Conservation (phyloP, 1,139 yeast genomes). For the Lipomyces yarrowii region DNA sequence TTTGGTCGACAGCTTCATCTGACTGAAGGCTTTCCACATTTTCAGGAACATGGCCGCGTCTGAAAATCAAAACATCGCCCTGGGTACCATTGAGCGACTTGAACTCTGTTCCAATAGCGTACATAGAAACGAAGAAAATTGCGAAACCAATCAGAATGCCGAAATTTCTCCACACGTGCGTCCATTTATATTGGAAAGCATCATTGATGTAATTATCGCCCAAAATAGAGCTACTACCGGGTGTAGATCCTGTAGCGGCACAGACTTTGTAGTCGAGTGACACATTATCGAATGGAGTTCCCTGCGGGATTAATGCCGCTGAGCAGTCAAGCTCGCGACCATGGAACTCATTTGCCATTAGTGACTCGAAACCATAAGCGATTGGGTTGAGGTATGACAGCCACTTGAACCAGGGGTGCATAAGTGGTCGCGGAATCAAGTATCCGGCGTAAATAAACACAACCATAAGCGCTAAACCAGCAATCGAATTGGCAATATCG, state of each 20-base stretch:
- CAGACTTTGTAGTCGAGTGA: constrained; percentile 50
- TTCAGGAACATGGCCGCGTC: constrained; percentile 24
- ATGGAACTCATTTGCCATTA: constrained; percentile 62
- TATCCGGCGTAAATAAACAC: constrained; percentile 63
- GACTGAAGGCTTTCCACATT: background rate
- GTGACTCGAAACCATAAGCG: constrained; percentile 57
- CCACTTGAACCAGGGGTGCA: constrained; percentile 71
- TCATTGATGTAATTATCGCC: constrained; percentile 54
- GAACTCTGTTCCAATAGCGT: constrained; percentile 56
- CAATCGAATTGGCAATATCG: constrained; percentile 64
- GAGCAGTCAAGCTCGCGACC: constrained; percentile 54
- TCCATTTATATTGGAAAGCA: constrained; percentile 48
- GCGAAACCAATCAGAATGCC: constrained; percentile 60
- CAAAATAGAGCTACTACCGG: constrained; percentile 50
- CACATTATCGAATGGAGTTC: constrained; percentile 52
- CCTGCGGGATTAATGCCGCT: constrained; percentile 49
- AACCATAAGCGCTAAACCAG: constrained; percentile 57
- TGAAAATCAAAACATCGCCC: constrained; percentile 53
- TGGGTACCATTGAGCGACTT: constrained; percentile 54
- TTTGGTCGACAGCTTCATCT: background rate
- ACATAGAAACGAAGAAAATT: constrained; percentile 45
- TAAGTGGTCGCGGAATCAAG: constrained; percentile 41
- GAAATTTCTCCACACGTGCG: constrained; percentile 68
- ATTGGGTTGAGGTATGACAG: constrained; percentile 60
- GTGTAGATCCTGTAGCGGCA: constrained; percentile 51